Conservation (phyloP, 169 alveolate genomes). For the Babesia microti region DNA sequence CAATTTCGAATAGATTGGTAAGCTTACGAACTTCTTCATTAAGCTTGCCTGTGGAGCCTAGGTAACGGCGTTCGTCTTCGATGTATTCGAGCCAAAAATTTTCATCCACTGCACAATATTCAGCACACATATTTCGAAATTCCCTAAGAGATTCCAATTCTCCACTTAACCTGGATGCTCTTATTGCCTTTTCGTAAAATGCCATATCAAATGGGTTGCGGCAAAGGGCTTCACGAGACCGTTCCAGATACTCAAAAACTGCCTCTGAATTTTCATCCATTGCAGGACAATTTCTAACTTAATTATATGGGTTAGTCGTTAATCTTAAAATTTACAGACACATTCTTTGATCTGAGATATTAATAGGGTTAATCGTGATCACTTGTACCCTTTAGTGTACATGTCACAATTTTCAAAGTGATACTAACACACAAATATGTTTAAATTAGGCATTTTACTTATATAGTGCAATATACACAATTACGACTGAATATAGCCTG, state of each 20-base stretch:
- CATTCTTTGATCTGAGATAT: no score
- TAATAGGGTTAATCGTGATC: no score
- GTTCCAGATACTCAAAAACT: conserved; percentile 23
- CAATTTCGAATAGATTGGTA: conserved; percentile 21
- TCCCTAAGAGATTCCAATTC: conserved; percentile 19
- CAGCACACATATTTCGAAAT: conserved; percentile 23
- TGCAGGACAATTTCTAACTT: no score
- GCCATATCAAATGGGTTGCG: conserved; percentile 33
- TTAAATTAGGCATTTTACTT: no score
- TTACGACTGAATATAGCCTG: no score
- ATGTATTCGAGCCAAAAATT: conserved; percentile 37
- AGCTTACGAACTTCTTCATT: conserved; percentile 17
- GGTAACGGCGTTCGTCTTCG: conserved; percentile 36
- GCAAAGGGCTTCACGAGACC: conserved; percentile 10
- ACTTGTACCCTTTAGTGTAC: no score
- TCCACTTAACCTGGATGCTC: conserved; percentile 17
- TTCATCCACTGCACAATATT: conserved; percentile 41
- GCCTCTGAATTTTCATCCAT: no score
- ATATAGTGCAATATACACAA: no score
- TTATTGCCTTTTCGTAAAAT: conserved; percentile 25
- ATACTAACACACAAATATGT: no score
- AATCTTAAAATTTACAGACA: no score
- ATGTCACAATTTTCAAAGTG: no score
- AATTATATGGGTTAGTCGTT: no score
- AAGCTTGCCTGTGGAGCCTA: conserved; percentile 8